These are phyloP conservation scores for Heterobasidion irregulare DNA, from an alignment of 1,284 basidiomycete species.

Conservation along the genomic window DNA sequence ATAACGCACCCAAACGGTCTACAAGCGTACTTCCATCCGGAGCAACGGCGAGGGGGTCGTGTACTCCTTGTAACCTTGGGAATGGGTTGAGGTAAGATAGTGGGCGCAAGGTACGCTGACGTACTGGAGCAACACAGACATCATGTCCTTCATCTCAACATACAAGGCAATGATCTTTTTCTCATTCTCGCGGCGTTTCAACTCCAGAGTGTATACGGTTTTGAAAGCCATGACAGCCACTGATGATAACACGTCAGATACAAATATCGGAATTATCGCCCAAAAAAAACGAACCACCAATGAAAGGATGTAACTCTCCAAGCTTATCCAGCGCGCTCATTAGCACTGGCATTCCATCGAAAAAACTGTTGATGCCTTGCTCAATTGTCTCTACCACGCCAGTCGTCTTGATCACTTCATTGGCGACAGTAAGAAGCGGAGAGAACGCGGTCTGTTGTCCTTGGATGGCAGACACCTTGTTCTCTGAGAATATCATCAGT, in stretches of 20 bases:
- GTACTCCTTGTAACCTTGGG: conserved; percentile 14
- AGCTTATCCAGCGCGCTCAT: neutral
- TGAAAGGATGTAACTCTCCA: neutral
- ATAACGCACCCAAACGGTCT: conserved; percentile 13
- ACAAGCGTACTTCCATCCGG: conserved; percentile 15
- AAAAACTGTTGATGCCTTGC: neutral
- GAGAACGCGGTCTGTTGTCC: neutral
- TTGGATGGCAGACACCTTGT: too few species aligned
- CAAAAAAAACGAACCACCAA: neutral
- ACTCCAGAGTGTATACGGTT: conserved; percentile 29
- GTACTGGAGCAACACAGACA: conserved; percentile 32
- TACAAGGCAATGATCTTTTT: conserved; percentile 31
- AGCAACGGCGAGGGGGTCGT: conserved; percentile 13
- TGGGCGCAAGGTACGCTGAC: conserved; percentile 10
- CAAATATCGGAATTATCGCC: neutral
- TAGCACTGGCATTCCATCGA: conserved; percentile 2
- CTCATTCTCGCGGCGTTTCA: conserved; percentile 33
- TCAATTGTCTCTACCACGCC: neutral
- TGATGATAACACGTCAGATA: conserved; percentile 8
- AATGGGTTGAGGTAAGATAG: neutral
- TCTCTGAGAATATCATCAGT: too few species aligned
- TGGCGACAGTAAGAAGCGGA: neutral
- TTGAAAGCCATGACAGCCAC: conserved; percentile 37
- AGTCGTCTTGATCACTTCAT: neutral
- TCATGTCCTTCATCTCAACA: conserved; percentile 36